A percentile compares a stretch with the other conserved stretches of the same genome.
These are phyloP conservation scores for Arthrinium phaeospermum DNA, from an alignment of 2,329 filamentous ascomycete genomes.

Conservation along the genomic window DNA sequence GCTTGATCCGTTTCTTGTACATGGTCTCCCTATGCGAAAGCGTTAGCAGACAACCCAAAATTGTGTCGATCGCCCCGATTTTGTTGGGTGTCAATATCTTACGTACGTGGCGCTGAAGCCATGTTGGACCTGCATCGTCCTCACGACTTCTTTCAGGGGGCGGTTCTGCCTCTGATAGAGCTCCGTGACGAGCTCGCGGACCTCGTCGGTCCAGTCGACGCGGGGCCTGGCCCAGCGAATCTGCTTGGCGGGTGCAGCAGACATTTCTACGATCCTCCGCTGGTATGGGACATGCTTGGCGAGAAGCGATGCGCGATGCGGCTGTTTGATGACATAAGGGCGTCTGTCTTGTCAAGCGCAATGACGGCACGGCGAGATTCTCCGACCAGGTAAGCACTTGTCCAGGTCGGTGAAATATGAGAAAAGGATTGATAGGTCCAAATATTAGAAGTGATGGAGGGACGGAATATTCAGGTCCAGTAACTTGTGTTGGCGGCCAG, in stretches of 20 bases:
- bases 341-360: not conserved
- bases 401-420: not conserved
- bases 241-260: not conserved
- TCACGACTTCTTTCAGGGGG: constrained; percentile 7
- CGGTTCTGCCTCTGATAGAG: not conserved
- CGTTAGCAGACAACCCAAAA: not conserved
- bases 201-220: not conserved
- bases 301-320: not conserved
- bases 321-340: not conserved
- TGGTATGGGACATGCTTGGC: not conserved
- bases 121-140: not conserved
- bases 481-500: not conserved
- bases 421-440: not conserved
- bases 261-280: not conserved
- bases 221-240: constrained; percentile 7
- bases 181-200: constrained; percentile 6
- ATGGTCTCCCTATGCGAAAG: not conserved
- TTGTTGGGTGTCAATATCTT: not conserved
- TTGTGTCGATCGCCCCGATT: not conserved
- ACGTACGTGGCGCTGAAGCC: constrained; percentile 1
- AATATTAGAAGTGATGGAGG: not conserved
- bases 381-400: not conserved
- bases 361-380: not conserved
- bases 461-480: not conserved
- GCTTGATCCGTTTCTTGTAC: constrained; percentile 11